Conservation (phyloP, 345 rosid genomes). For the Lepidium aucheri region DNA sequence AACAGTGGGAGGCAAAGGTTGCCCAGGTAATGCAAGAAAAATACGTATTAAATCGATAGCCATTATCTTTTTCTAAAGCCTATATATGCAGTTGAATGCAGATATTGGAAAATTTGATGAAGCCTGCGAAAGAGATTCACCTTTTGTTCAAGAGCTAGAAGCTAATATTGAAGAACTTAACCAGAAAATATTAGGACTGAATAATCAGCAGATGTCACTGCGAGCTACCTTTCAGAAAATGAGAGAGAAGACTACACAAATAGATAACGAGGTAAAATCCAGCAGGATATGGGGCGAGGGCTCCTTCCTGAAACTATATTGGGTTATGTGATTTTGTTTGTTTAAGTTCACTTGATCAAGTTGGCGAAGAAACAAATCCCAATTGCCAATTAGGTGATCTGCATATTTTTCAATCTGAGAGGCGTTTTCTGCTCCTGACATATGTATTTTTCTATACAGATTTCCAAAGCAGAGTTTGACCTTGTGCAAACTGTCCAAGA, state of each 20-base stretch:
- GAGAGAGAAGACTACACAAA: constrained; percentile 53
- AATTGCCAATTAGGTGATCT: not conserved
- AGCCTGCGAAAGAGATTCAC: constrained; percentile 59
- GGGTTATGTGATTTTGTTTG: not conserved
- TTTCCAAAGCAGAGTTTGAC: constrained; percentile 67
- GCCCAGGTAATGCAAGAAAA: constrained; percentile 43
- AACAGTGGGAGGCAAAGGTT: constrained; percentile 56
- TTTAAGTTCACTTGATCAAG: not conserved
- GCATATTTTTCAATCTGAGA: not conserved
- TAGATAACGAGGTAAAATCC: constrained; percentile 54
- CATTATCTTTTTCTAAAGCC: constrained; percentile 14
- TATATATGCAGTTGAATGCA: constrained; percentile 53
- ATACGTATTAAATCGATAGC: not conserved
- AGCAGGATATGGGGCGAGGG: not conserved
- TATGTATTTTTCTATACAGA: constrained; percentile 37
- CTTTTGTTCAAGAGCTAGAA: constrained; percentile 64
- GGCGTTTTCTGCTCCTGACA: not conserved
- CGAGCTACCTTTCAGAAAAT: constrained; percentile 44
- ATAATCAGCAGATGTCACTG: constrained; percentile 66
- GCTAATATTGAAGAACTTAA: constrained; percentile 52
- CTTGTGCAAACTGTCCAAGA: constrained; percentile 80
- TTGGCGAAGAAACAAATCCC: not conserved
- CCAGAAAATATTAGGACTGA: constrained; percentile 53
- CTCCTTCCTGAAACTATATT: not conserved
- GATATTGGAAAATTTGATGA: constrained; percentile 60